A percentile compares a stretch with the other conserved stretches of the same genome.
Conservation (phyloP, 805 yeast genomes). For the Metschnikowia anglica region DNA sequence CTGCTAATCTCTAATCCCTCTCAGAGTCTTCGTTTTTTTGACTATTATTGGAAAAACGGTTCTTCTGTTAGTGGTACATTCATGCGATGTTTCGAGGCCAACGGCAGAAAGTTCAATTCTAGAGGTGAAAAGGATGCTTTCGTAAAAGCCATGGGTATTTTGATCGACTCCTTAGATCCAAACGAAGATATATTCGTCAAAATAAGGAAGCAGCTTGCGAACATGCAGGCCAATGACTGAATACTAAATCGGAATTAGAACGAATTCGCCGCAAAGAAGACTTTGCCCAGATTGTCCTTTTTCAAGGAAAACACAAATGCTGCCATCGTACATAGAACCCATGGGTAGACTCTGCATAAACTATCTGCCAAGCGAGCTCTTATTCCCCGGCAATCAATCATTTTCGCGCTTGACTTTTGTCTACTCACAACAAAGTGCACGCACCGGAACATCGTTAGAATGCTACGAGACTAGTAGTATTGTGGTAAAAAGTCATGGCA, state of each 20-base stretch:
- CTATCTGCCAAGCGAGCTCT: no score
- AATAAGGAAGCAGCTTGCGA: constrained; percentile 4
- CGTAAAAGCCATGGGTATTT: constrained; percentile 21
- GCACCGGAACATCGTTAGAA: no score
- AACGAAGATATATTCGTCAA: constrained; percentile 11
- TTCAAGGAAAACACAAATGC: no score
- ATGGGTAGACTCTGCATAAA: no score
- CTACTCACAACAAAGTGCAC: no score
- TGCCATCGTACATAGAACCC: no score
- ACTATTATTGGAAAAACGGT: constrained; percentile 30
- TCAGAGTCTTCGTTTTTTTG: constrained; percentile 30
- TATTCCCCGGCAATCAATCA: no score
- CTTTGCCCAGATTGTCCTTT: no score
- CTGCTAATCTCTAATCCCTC: constrained; percentile 27
- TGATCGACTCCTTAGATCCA: constrained; percentile 20
- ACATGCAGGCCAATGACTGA: neutral
- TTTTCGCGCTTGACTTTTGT: no score
- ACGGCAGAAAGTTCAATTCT: constrained; percentile 21
- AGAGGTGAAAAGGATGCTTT: constrained; percentile 26
- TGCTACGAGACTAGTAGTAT: no score
- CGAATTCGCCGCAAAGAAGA: neutral
- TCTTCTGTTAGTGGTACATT: constrained; percentile 27
- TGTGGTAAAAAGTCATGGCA: no score
- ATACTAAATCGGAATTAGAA: neutral
- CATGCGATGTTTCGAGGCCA: constrained; percentile 21